These are phyloP conservation scores for Ophiostoma sp. DNA, from an alignment of 2,329 filamentous ascomycete genomes.

Conservation along the genomic window DNA sequence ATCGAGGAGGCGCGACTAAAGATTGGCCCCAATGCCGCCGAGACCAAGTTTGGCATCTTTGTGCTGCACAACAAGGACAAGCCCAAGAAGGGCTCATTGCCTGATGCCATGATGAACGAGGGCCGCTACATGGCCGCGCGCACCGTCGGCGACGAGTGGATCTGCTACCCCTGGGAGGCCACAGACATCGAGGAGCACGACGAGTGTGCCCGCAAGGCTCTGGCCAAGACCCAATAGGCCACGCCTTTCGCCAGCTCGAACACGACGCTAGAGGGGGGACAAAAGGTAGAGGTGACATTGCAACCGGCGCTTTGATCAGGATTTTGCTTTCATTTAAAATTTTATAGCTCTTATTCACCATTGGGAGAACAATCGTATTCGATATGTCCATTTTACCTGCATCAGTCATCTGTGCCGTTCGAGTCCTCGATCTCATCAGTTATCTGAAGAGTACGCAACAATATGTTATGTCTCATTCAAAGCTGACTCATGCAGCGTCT, in stretches of 20 bases:
- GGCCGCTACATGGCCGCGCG: conserved; percentile 76
- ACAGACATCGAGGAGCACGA: conserved; percentile 92
- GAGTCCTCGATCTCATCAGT: too few relatives aligned
- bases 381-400: too few relatives aligned
- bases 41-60: conserved; percentile 89
- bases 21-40: conserved; percentile 56
- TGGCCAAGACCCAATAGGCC: conserved; percentile 17
- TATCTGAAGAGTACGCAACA: too few relatives aligned
- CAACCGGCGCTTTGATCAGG: conserved; percentile 7
- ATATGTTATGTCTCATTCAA: not conserved
- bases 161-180: conserved; percentile 98
- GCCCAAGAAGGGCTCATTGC: conserved; percentile 82
- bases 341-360: conserved; percentile 5
- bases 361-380: not conserved
- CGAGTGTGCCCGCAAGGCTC: conserved; percentile 51
- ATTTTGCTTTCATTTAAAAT: not conserved
- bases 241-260: not conserved
- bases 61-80: conserved; percentile 99
- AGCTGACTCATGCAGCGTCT: not conserved
- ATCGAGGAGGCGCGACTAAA: conserved; percentile 73
- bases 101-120: conserved; percentile 66
- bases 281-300: not conserved
- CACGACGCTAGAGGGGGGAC: not conserved
- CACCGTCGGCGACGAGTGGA: conserved; percentile 93
- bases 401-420: too few relatives aligned